Evolutionary conservation across 2,329 filamentous ascomycete species (phyloP), one percentile per base, ranked within the genome.

Genomic region (Pyrenochaeta sp.): DNA sequence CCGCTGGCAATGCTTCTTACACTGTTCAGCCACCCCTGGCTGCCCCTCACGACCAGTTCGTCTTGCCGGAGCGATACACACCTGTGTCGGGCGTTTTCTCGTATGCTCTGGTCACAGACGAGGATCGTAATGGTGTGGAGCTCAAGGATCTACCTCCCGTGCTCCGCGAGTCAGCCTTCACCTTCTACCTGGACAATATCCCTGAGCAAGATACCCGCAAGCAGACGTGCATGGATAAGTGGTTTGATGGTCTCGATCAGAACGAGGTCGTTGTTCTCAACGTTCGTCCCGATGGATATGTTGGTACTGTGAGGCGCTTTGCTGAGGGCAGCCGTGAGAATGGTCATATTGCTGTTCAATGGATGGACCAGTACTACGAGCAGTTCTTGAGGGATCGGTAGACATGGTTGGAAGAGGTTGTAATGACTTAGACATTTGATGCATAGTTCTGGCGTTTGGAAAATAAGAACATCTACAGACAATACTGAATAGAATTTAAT

Each of bases 271-370:
- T 81, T 4, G 79, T 90, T 27, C 75, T 86, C 27, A 85, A 87
- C 56, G 84, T 90, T 2, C 78, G 87, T 4, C 87, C 87, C 0
- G 87, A 90, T 67, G 87, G 87, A 8, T 90, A 90, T 64, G 82
- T 90, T 4, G 87, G 87, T 1, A 83, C 79, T n/a, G 69, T 88
- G 17, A 74, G 78, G 6, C 50, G 69, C 3, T 81, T 73, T 57
- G 50, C 60, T 9, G 48, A 56, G 15, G 63, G 60, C 1, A 63
- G 52, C 15, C 55, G 46, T 17, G 62, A 68, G 4, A 65, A 51
- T 11, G 74, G 67, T 1, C 27, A 47, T 8, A 50, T 63, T 15
- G 76, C 75, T 2, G 67, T 67, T 2, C 39, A 51, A 19, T 81
- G 77, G 77, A 56, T 82, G 54, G 74, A 81, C 49, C 56, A 67